Conservation (phyloP, 1,284 basidiomycete genomes). For the Pseudozyma pruni region DNA sequence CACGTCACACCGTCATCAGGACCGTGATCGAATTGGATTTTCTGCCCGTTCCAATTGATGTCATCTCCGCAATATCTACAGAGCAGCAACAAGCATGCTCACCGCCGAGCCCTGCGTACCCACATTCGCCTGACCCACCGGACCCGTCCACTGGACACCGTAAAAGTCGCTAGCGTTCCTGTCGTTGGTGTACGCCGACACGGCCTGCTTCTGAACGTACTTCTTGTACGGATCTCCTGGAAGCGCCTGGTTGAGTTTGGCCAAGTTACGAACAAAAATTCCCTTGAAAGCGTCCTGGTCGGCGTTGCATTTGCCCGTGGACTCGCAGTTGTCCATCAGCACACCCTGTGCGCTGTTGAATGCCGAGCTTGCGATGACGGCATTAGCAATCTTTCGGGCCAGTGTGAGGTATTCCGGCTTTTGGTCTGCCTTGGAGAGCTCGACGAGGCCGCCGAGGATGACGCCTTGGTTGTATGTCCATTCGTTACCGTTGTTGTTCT, state of each 20-base stretch:
- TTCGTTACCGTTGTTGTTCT: conserved; percentile 10
- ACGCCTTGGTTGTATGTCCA: conserved; percentile 16
- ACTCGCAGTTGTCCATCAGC: conserved; percentile 9
- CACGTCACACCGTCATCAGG: too few relatives aligned
- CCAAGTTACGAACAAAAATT: conserved; percentile 14
- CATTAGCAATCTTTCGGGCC: conserved; percentile 4
- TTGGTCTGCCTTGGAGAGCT: conserved; percentile 11
- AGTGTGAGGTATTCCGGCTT: conserved; percentile 2
- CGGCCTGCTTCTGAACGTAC: conserved; percentile 9
- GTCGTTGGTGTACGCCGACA: not conserved
- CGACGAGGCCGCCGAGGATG: conserved; percentile 5
- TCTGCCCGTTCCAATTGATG: too few relatives aligned
- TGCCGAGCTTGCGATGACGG: not conserved
- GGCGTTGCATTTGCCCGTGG: conserved; percentile 6
- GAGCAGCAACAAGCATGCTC: conserved; percentile 10
- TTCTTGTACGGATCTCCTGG: not conserved
- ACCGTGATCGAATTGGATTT: too few relatives aligned
- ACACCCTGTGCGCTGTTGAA: conserved; percentile 8
- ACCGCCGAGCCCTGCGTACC: conserved; percentile 20
- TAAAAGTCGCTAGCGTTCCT: conserved; percentile 19
- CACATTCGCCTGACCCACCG: conserved; percentile 11
- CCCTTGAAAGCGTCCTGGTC: conserved; percentile 28
- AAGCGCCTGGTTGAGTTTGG: conserved; percentile 8
- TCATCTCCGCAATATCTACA: too few relatives aligned
- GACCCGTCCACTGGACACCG: conserved; percentile 24